A percentile compares a stretch with the other conserved stretches of the same genome.
These are phyloP conservation scores for Thermomucor indicae-seudaticae DNA, from an alignment of 371 early-diverging fungal species.

Conservation along the genomic window DNA sequence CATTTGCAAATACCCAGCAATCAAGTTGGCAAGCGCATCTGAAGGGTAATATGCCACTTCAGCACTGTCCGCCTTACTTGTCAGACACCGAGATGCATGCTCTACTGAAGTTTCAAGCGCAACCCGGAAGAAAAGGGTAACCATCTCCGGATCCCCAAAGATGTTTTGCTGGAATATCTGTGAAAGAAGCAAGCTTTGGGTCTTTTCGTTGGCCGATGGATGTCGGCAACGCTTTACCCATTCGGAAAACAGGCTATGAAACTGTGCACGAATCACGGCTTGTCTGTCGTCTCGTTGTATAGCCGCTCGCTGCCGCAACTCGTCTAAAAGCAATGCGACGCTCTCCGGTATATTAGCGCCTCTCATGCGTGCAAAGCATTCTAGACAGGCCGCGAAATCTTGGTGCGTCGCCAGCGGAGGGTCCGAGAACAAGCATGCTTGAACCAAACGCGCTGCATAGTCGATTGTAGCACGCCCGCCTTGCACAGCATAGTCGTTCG, in stretches of 20 bases:
- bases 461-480: constrained; percentile 70
- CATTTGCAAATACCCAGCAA: constrained; percentile 55
- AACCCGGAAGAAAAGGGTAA: constrained; percentile 84
- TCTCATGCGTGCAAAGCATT: constrained; percentile 62
- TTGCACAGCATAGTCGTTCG: too few species aligned
- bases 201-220: constrained; percentile 74
- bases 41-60: constrained; percentile 67
- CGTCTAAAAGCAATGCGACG: constrained; percentile 45
- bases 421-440: constrained; percentile 64
- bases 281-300: constrained; percentile 27
- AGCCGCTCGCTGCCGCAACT: constrained; percentile 8
- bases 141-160: constrained; percentile 69
- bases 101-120: constrained; percentile 84
- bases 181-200: constrained; percentile 55
- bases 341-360: constrained; percentile 68
- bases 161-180: constrained; percentile 80
- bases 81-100: constrained; percentile 51
- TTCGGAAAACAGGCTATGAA: constrained; percentile 72
- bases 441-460: constrained; percentile 77
- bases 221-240: constrained; percentile 89
- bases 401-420: constrained; percentile 51
- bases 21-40: constrained; percentile 81
- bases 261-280: constrained; percentile 59
- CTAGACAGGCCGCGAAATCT: constrained; percentile 74
- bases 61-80: constrained; percentile 10